These are phyloP conservation scores for Claviceps fusiformis DNA, from an alignment of 2,329 filamentous ascomycete genomes.

Conservation along the genomic window DNA sequence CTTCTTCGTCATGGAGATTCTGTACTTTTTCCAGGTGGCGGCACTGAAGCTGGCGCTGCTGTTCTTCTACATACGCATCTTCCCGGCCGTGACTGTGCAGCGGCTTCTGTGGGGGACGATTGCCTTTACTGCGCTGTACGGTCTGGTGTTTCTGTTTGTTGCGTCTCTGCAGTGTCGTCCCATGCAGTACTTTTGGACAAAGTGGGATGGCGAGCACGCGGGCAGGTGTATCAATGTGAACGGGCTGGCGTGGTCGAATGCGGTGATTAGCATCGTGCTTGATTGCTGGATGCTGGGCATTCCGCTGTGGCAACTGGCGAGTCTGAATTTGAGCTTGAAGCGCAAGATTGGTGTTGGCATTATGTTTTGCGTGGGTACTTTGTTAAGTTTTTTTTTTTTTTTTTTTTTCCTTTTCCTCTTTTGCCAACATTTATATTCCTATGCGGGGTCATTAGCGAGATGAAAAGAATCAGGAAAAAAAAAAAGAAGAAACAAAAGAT, in stretches of 20 bases:
- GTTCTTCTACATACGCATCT: conserved; percentile 27
- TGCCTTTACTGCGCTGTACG: conserved; percentile 16
- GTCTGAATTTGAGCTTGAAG: conserved; percentile 17
- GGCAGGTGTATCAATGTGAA: conserved; percentile 26
- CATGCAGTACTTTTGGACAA: conserved; percentile 24
- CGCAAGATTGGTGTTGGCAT: conserved; percentile 25
- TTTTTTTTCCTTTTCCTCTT: too few species aligned
- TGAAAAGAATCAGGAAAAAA: background rate
- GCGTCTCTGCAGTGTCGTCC: conserved; percentile 24
- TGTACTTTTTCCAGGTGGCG: conserved; percentile 16
- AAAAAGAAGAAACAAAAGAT: background rate
- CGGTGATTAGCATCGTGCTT: conserved; percentile 24
- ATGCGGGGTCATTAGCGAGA: too few species aligned
- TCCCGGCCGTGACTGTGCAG: conserved; percentile 17
- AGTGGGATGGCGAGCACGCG: conserved; percentile 22
- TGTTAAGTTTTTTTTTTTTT: too few species aligned
- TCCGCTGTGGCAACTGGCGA: conserved; percentile 21
- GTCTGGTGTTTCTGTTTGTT: conserved; percentile 16
- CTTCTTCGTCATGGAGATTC: conserved; percentile 19
- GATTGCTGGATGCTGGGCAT: conserved; percentile 26
- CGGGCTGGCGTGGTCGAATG: conserved; percentile 23
- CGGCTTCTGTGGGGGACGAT: conserved; percentile 18
- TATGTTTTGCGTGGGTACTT: conserved; percentile 28
- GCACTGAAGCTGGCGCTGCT: conserved; percentile 26
- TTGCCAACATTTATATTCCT: too few species aligned